Evolutionary conservation across 1,284 basidiomycete species (phyloP), one percentile per base, ranked within the genome.

Genomic region (Ceratobasidium sp.): DNA sequence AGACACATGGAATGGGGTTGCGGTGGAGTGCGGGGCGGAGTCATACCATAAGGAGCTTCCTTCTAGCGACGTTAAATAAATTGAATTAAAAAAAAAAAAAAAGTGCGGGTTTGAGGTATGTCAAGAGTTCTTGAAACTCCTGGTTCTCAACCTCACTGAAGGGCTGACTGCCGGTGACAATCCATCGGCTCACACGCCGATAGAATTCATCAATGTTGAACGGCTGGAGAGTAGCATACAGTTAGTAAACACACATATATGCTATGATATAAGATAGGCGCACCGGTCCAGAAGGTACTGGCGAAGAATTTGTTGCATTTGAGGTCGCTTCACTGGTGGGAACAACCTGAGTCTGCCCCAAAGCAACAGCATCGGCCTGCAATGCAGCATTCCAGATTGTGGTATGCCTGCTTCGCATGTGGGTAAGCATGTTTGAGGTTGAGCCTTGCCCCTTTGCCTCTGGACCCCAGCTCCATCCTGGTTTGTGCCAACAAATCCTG

Each of bases 101-200:
- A n/a, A 53, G n/a, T 12, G 51, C 51, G n/a, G 51, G 51, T 23
- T 23, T 15, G 12, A 67, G 3, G 12, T 67, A 67, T 7, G 46
- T 49, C 15, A 67, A 51, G 20, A 77, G n/a, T 9, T 26, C 28
- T 5, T 40, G 64, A 0, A 77, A 70, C 39, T 51, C 26, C 18
- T 39, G 28, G 13, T 67, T 53, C 23, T 77, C 75, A 23, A 77
- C 64, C 33, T 42, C 66, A 10, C 44, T 71, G 53, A 69, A 70
- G 10, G 66, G 73, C 42, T 70, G 18, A 12, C 28, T 33, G 9
- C 44, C 15, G 0, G 56, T 53, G 12, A 77, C 64, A 39, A 77
- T 53, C 60, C 49, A 68, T 1, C 64, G 1, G 0, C 10, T 26
- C 40, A 77, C 6, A 0, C 4, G 13, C 44, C 28, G 39, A 23